Evolutionary conservation across 768 basidiomycete genomes (phyloP).

Genomic region (Ramaria sp.): DNA sequence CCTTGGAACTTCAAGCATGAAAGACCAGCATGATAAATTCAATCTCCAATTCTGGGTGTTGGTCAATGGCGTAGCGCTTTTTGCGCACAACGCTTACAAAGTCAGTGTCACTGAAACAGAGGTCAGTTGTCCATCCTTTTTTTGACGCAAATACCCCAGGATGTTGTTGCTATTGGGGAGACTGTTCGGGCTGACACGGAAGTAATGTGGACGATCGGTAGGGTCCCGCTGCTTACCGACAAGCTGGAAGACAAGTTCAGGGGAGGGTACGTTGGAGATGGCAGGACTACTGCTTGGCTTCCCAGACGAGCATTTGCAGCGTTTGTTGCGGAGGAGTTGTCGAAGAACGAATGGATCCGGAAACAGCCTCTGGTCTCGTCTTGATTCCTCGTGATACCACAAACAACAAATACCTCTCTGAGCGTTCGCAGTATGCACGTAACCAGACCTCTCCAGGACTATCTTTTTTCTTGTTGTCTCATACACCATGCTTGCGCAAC

Average conservation of each 20-base stretch:
- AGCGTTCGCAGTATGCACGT: too few relatives aligned
- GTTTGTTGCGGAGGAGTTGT: conserved; percentile 49
- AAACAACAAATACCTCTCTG: too few relatives aligned
- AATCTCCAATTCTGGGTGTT: conserved; percentile 35
- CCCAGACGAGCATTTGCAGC: conserved; percentile 48
- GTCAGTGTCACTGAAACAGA: background rate
- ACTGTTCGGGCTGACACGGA: conserved; percentile 35
- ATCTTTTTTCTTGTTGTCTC: too few relatives aligned
- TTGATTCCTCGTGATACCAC: conserved; percentile 8
- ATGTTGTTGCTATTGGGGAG: conserved; percentile 54
- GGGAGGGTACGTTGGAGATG: conserved; percentile 62
- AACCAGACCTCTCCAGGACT: too few relatives aligned
- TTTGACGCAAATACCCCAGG: conserved; percentile 19
- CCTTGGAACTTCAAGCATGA: conserved; percentile 57
- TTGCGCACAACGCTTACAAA: conserved; percentile 47
- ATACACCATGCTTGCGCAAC: too few relatives aligned
- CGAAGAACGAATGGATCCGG: conserved; percentile 47
- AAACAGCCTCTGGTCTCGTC: conserved; percentile 28
- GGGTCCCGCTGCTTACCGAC: conserved; percentile 54
- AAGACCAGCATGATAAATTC: conserved; percentile 47
- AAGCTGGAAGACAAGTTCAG: conserved; percentile 32
- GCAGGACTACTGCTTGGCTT: conserved; percentile 36
- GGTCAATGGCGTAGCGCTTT: conserved; percentile 25
- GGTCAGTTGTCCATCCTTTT: background rate
- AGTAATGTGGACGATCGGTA: conserved; percentile 58